These are phyloP conservation scores for Xylaria bambusicola DNA, from an alignment of 495 filamentous ascomycete genomes.

Conservation along the genomic window DNA sequence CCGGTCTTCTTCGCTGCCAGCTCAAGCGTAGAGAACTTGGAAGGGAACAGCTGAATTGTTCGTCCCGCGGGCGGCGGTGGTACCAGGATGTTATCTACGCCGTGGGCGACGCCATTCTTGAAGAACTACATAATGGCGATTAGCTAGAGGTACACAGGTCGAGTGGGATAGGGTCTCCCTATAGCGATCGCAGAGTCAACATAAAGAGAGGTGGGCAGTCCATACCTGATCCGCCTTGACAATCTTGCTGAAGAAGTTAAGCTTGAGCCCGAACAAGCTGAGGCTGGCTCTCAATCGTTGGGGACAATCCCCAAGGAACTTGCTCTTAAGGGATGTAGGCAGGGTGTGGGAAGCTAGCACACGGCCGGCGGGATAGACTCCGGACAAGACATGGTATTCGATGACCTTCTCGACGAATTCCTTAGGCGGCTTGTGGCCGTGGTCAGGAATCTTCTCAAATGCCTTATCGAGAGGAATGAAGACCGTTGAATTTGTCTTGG, in stretches of 20 bases:
- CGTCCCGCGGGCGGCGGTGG: conserved; percentile 65
- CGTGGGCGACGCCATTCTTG: conserved; percentile 81
- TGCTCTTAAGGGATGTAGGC: conserved; percentile 61
- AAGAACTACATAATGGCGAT: conserved; percentile 14
- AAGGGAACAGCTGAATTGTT: conserved; percentile 67
- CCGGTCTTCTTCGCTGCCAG: conserved; percentile 72
- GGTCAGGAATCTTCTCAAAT: conserved; percentile 63
- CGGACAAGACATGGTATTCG: conserved; percentile 68
- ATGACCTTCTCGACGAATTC: conserved; percentile 66
- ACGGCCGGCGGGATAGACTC: conserved; percentile 59
- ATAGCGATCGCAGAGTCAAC: not conserved
- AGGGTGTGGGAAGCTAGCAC: conserved; percentile 67
- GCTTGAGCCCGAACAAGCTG: conserved; percentile 55
- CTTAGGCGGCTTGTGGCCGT: conserved; percentile 53
- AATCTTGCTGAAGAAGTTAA: conserved; percentile 75
- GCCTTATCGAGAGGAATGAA: conserved; percentile 79
- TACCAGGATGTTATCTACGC: conserved; percentile 67
- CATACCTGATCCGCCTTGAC: conserved; percentile 65
- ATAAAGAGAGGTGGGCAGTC: conserved; percentile 3
- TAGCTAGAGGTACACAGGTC: not conserved
- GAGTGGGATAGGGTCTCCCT: conserved; percentile 41
- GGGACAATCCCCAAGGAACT: conserved; percentile 56
- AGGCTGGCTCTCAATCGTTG: conserved; percentile 69
- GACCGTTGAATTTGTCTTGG: conserved; percentile 68
- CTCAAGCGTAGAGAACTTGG: conserved; percentile 73